phyloP scores from a whole-genome alignment of 2,329 filamentous ascomycete genomes.

The Fusarium pseudonygamai region DNA sequence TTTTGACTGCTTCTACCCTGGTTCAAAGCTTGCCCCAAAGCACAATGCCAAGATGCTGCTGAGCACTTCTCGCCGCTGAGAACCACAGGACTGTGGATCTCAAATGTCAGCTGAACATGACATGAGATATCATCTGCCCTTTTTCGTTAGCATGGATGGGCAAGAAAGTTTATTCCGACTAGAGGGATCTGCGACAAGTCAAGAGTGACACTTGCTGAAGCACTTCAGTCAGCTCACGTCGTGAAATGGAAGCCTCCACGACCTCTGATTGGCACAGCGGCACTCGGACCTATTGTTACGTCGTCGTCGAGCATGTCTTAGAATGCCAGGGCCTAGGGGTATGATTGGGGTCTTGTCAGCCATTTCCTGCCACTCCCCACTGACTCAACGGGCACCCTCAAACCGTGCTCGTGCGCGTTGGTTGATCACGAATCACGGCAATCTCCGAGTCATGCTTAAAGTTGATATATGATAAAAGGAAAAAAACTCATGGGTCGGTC shows the following conservation, averaged over 20 bases:
- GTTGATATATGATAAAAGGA: slow-evolving; percentile 1
- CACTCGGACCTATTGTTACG: background rate
- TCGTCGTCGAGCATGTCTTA: background rate
- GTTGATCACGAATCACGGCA: background rate
- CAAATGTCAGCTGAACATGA: background rate
- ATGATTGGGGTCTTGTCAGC: background rate
- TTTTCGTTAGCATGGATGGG: background rate
- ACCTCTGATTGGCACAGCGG: slow-evolving; percentile 14
- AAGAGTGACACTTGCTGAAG: background rate
- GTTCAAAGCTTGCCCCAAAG: background rate
- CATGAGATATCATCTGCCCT: background rate
- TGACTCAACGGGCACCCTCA: background rate
- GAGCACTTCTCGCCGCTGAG: background rate
- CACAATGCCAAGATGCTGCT: background rate
- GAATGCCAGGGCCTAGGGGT: slow-evolving; percentile 3
- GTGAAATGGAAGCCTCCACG: background rate
- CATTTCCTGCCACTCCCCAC: background rate
- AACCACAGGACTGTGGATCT: background rate
- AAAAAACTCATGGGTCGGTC: background rate
- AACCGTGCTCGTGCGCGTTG: background rate
- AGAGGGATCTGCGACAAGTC: background rate
- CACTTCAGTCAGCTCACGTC: slow-evolving; percentile 1
- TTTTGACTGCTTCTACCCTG: background rate
- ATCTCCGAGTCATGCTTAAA: slow-evolving; percentile 1
- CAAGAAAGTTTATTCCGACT: background rate